phyloP scores from a whole-genome alignment of 2,329 filamentous ascomycete species.

The Penicillium sumatraense region DNA sequence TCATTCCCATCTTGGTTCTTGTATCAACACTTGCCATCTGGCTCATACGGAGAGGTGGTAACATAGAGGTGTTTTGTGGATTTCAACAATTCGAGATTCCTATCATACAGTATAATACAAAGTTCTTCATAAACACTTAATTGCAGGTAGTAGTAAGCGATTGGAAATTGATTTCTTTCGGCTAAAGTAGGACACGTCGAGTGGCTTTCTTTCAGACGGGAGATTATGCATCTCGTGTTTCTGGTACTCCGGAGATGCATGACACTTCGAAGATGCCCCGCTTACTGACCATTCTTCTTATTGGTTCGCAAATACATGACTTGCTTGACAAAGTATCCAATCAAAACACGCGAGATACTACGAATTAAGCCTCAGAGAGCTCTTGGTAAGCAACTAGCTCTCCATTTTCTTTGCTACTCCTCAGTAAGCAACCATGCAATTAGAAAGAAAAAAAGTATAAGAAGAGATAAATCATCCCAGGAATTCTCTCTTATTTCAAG shows the following conservation, averaged over 20 bases:
- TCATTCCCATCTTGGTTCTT: conserved; percentile 17
- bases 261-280: not conserved
- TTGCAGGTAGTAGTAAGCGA: no score
- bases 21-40: conserved; percentile 29
- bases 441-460: not conserved
- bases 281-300: not conserved
- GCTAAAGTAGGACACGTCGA: not conserved
- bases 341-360: not conserved
- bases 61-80: conserved; percentile 28
- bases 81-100: conserved; percentile 32
- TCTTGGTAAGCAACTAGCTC: not conserved
- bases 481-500: not conserved
- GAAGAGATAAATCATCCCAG: not conserved
- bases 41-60: conserved; percentile 10
- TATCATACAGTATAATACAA: not conserved
- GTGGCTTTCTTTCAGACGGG: not conserved
- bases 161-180: not conserved
- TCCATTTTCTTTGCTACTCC: not conserved
- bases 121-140: no score
- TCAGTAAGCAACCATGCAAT: not conserved
- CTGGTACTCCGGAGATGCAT: not conserved
- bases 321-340: not conserved
- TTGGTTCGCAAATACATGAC: not conserved
- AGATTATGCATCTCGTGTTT: not conserved
- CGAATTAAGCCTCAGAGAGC: not conserved